These are phyloP conservation scores for Capronia epimyces DNA, from an alignment of 2,329 filamentous ascomycete genomes.

Conservation along the genomic window DNA sequence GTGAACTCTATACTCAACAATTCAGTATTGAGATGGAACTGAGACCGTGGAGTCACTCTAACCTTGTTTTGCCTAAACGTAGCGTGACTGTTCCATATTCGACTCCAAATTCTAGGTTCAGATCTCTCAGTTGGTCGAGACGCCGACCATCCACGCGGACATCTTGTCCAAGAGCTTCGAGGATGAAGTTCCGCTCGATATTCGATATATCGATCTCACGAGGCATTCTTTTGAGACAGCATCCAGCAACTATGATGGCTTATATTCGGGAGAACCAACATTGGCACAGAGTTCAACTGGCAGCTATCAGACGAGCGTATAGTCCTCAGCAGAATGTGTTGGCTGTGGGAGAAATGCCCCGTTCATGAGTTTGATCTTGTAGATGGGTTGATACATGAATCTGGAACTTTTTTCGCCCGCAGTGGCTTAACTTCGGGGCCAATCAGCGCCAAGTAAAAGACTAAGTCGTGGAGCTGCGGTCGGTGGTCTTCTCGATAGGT, in stretches of 20 bases:
- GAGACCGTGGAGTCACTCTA: conserved; percentile 24
- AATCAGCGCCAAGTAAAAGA: neutral
- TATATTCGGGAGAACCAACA: neutral
- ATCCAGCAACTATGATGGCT: neutral
- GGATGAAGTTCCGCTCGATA: conserved; percentile 81
- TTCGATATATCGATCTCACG: conserved; percentile 85
- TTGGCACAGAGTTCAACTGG: neutral
- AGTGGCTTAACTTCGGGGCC: neutral
- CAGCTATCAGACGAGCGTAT: neutral
- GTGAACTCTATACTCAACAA: conserved; percentile 58
- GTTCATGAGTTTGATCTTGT: too few species aligned
- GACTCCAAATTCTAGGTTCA: conserved; percentile 77
- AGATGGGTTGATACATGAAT: too few species aligned
- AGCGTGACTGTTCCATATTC: conserved; percentile 89
- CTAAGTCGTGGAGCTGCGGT: neutral
- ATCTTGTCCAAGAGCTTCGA: conserved; percentile 73
- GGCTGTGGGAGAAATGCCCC: neutral
- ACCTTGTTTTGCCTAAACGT: conserved; percentile 85
- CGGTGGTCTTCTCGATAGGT: too few species aligned
- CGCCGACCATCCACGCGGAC: conserved; percentile 77
- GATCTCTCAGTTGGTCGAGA: conserved; percentile 70
- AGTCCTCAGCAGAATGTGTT: neutral
- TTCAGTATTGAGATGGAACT: conserved; percentile 2
- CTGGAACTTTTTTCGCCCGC: neutral
- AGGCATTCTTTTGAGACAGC: conserved; percentile 58